Conservation (phyloP, 371 early-diverging fungal species). For the Apophysomyces sp. region DNA sequence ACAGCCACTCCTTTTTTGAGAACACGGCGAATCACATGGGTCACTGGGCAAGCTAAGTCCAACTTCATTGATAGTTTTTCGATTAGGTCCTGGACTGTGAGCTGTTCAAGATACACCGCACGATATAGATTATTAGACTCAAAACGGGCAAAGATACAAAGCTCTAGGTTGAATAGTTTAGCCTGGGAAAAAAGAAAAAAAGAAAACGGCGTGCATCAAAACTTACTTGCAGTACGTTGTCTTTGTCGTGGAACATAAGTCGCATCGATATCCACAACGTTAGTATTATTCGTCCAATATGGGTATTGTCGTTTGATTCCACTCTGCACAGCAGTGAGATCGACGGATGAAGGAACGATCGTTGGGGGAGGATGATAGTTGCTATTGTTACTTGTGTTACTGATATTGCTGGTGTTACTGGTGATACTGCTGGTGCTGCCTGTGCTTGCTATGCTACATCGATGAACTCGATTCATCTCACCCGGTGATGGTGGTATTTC, state of each 20-base stretch:
- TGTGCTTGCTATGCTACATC: neutral
- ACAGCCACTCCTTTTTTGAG: constrained; percentile 28
- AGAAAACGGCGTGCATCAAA: neutral
- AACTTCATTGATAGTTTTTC: constrained; percentile 33
- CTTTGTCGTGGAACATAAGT: constrained; percentile 28
- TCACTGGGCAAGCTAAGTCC: constrained; percentile 31
- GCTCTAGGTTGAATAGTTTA: constrained; percentile 22
- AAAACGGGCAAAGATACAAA: constrained; percentile 52
- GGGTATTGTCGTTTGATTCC: neutral
- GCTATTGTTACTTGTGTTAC: neutral
- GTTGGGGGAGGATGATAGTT: neutral
- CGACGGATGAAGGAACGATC: neutral
- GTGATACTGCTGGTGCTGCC: neutral
- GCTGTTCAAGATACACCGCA: constrained; percentile 56
- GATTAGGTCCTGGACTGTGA: constrained; percentile 41
- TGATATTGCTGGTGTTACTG: neutral
- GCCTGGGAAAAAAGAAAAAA: neutral
- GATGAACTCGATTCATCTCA: neutral
- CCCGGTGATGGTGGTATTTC: constrained; percentile 18
- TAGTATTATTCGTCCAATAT: neutral
- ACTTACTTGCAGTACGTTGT: neutral
- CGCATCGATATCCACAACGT: constrained; percentile 28
- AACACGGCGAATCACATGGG: constrained; percentile 35
- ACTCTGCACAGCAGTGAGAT: neutral
- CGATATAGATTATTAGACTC: constrained; percentile 39